Percentiles rank a stretch among this genome's conserved stretches.
phyloP scores from a whole-genome alignment of 2,329 filamentous ascomycete genomes.

The Rhinocladiella mackenziei region DNA sequence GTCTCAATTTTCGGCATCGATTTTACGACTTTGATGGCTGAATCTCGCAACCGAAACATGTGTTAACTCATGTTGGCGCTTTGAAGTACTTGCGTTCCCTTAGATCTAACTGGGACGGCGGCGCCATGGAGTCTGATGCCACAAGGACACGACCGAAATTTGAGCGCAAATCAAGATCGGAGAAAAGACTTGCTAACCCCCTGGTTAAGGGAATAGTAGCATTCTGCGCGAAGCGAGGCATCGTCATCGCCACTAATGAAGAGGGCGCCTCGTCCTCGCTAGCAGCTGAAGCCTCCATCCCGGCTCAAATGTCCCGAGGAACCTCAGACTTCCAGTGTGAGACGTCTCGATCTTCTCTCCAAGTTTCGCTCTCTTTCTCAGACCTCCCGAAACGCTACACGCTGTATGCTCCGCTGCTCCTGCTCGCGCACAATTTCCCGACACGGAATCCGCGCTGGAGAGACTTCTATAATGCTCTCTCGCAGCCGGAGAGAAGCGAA shows the following conservation, averaged over 20 bases:
- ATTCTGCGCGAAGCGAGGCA: conserved; percentile 4
- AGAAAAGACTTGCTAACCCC: conserved; percentile 17
- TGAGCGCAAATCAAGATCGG: not conserved
- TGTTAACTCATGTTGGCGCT: too few species aligned
- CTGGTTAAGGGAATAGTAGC: conserved; percentile 13
- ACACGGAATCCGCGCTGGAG: conserved; percentile 32
- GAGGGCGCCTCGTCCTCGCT: not conserved
- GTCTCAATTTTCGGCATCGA: too few species aligned
- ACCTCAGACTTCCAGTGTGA: not conserved
- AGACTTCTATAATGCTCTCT: conserved; percentile 32
- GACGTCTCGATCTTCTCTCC: not conserved
- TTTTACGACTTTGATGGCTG: too few species aligned
- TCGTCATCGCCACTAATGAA: not conserved
- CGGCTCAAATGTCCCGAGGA: not conserved
- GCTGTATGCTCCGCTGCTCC: conserved; percentile 55
- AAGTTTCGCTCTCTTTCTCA: not conserved
- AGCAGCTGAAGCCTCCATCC: not conserved
- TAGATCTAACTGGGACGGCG: too few species aligned
- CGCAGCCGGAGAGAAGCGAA: conserved; percentile 30
- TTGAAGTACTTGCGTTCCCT: too few species aligned
- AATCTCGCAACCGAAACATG: too few species aligned
- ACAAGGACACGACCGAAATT: not conserved
- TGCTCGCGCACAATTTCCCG: conserved; percentile 51
- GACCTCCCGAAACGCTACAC: conserved; percentile 48
- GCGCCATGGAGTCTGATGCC: not conserved